These are phyloP conservation scores for Pichia membranifaciens DNA, from an alignment of 805 yeast genomes.

Conservation along the genomic window DNA sequence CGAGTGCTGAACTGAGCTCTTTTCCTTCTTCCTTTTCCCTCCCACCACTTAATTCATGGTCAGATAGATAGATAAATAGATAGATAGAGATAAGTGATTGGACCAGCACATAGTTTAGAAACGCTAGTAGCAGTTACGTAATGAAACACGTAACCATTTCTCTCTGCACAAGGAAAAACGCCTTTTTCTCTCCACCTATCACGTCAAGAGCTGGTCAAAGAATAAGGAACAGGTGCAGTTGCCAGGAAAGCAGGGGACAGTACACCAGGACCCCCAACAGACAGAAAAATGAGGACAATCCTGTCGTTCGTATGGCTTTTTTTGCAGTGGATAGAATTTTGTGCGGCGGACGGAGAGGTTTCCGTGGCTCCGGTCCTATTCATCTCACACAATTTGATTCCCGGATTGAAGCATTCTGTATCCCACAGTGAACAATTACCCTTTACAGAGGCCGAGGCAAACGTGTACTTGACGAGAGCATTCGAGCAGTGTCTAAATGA, in stretches of 20 bases:
- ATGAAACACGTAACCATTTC: neutral
- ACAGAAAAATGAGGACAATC: neutral
- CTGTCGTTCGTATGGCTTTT: neutral
- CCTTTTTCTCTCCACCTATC: neutral
- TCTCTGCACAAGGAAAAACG: neutral
- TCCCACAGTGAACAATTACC: slow-evolving; percentile 30
- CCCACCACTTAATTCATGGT: too few relatives aligned
- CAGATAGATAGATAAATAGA: too few relatives aligned
- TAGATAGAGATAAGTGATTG: too few relatives aligned
- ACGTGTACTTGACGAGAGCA: slow-evolving; percentile 16
- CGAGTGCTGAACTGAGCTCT: too few relatives aligned
- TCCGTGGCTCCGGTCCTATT: slow-evolving; percentile 23
- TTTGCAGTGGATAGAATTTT: neutral
- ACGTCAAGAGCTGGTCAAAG: too few relatives aligned
- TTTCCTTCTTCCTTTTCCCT: too few relatives aligned
- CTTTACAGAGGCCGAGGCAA: slow-evolving; percentile 24
- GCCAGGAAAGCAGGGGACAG: neutral
- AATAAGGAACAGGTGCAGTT: too few relatives aligned
- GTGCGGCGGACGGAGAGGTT: neutral
- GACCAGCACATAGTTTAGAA: too few relatives aligned
- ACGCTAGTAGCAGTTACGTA: too few relatives aligned
- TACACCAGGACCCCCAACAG: too few relatives aligned
- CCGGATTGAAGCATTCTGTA: slow-evolving; percentile 26
- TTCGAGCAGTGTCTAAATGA: slow-evolving; percentile 44
- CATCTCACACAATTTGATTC: slow-evolving; percentile 24